Evolutionary conservation across 805 yeast species (phyloP).

Genomic region (Zygoascus tannicola): DNA sequence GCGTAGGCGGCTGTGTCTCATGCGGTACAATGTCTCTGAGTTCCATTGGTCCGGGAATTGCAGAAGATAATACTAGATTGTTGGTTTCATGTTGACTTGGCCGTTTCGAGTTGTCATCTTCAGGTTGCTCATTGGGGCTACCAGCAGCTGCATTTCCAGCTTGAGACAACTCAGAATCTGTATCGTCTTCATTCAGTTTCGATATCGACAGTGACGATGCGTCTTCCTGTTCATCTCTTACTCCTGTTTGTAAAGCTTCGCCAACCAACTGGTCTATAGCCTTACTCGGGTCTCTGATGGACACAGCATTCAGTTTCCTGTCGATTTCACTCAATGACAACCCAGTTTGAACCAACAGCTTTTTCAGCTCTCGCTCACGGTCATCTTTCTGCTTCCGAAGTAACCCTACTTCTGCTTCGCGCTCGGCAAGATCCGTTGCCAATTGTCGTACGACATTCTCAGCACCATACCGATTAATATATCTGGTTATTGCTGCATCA

Average conservation of each 20-base stretch:
- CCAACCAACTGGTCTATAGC: conserved; percentile 18
- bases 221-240: background rate
- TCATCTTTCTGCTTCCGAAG: conserved; percentile 26
- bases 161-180: background rate
- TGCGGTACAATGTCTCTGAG: conserved; percentile 31
- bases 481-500: conserved; percentile 26
- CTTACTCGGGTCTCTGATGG: conserved; percentile 15
- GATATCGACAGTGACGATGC: too few species aligned
- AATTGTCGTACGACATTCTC: conserved; percentile 37
- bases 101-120: too few species aligned
- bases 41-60: conserved; percentile 34
- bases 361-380: conserved; percentile 24
- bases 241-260: conserved; percentile 16
- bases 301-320: conserved; percentile 16
- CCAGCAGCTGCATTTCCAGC: background rate
- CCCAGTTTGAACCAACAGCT: conserved; percentile 23
- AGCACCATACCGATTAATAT: conserved; percentile 29
- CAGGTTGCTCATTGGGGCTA: background rate
- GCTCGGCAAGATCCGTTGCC: conserved; percentile 38
- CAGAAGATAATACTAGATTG: too few species aligned
- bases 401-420: conserved; percentile 39
- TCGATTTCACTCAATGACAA: conserved; percentile 23
- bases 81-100: too few species aligned
- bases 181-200: background rate
- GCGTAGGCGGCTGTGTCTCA: conserved; percentile 28